Conservation (phyloP, 1,139 yeast genomes). For the Blastobotrys elegans region DNA sequence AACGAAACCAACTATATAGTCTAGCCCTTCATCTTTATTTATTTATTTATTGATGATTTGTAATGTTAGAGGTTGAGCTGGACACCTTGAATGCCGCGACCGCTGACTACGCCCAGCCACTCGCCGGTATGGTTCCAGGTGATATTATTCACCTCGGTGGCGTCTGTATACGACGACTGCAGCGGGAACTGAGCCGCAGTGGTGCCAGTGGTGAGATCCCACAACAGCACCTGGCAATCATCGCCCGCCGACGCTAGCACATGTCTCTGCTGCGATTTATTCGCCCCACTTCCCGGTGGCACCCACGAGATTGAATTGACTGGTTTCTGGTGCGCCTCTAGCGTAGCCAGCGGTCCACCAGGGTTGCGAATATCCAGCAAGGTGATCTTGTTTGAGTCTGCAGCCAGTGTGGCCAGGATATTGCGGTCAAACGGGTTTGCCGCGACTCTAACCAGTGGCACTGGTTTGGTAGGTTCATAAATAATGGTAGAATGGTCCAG, state of each 20-base stretch:
- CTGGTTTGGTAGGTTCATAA: constrained; percentile 60
- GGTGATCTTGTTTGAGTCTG: constrained; percentile 59
- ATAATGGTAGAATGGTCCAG: constrained; percentile 92
- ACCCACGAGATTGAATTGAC: constrained; percentile 82
- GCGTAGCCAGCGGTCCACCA: constrained; percentile 65
- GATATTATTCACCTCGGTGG: constrained; percentile 66
- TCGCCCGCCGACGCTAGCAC: constrained; percentile 74
- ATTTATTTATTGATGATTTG: too few relatives aligned
- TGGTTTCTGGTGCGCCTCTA: constrained; percentile 63
- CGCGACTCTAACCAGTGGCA: constrained; percentile 68
- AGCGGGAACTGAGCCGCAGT: constrained; percentile 34
- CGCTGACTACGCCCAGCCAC: constrained; percentile 79
- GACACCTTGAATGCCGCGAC: constrained; percentile 76
- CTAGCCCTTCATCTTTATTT: too few relatives aligned
- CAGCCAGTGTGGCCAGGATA: constrained; percentile 76
- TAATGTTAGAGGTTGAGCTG: constrained; percentile 33
- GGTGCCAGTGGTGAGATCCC: constrained; percentile 55
- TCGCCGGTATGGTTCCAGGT: constrained; percentile 71
- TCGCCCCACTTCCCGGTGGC: constrained; percentile 41
- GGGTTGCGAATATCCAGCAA: constrained; percentile 86
- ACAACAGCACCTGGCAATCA: constrained; percentile 82
- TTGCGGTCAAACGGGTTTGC: constrained; percentile 77
- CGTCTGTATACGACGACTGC: constrained; percentile 52
- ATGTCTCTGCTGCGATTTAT: constrained; percentile 42
- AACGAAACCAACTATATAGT: too few relatives aligned